These are phyloP conservation scores for Phialophora chinensis DNA, from an alignment of 2,329 filamentous ascomycete species.

Conservation along the genomic window DNA sequence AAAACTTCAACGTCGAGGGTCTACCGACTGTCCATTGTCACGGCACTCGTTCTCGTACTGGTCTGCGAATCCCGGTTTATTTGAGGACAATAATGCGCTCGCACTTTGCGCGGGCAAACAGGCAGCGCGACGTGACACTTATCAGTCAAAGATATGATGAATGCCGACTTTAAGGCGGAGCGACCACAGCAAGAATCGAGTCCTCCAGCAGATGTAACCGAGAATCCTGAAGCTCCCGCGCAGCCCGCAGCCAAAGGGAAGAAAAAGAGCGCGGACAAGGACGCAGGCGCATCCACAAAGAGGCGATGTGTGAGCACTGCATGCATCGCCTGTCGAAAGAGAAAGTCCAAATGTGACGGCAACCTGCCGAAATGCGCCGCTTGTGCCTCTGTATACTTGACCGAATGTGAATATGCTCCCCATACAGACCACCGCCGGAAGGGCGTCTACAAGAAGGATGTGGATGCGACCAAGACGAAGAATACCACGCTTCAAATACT, in stretches of 20 bases:
- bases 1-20: neutral
- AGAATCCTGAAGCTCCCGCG: constrained; percentile 13
- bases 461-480: constrained; percentile 83
- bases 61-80: neutral
- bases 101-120: neutral
- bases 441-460: constrained; percentile 94
- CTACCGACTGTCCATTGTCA: neutral
- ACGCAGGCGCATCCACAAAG: constrained; percentile 55
- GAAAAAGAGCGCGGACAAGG: constrained; percentile 43
- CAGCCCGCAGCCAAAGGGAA: constrained; percentile 38
- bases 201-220: constrained; percentile 1
- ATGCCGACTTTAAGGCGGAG: constrained; percentile 10
- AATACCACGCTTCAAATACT: constrained; percentile 90
- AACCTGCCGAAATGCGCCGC: constrained; percentile 90
- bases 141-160: neutral
- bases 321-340: constrained; percentile 77
- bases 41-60: neutral
- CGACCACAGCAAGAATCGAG: constrained; percentile 10
- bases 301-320: constrained; percentile 83
- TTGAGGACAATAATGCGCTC: constrained; percentile 14
- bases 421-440: constrained; percentile 96
- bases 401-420: constrained; percentile 88
- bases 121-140: neutral
- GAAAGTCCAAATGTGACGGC: constrained; percentile 90
- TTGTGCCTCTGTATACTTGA: constrained; percentile 84